Evolutionary conservation across 2,329 filamentous ascomycete species (phyloP).

Genomic region (Colletotrichum endophyticum): DNA sequence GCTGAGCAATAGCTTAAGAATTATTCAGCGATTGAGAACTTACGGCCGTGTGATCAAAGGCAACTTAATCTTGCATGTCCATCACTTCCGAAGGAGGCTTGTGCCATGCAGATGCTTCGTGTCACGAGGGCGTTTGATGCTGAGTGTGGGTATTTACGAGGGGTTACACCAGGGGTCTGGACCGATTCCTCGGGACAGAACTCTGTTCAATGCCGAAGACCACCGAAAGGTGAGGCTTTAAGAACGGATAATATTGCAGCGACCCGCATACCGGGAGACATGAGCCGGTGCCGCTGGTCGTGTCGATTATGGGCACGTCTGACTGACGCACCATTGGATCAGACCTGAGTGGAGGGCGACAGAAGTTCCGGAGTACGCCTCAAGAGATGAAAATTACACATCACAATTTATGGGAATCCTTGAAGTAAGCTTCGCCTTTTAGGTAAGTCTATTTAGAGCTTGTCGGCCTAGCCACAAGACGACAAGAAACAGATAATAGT

Average conservation of each 20-base stretch:
- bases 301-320: neutral
- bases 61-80: neutral
- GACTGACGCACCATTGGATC: neutral
- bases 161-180: neutral
- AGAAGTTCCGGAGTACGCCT: too few relatives aligned
- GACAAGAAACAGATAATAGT: neutral
- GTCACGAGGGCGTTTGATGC: neutral
- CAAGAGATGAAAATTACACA: too few relatives aligned
- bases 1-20: neutral
- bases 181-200: neutral
- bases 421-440: neutral
- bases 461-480: neutral
- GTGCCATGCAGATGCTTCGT: neutral
- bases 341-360: too few relatives aligned
- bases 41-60: neutral
- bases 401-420: too few relatives aligned
- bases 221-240: neutral
- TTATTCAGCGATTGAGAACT: neutral
- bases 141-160: neutral
- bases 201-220: neutral
- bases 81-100: neutral
- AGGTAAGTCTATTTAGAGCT: neutral
- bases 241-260: neutral
- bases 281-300: neutral
- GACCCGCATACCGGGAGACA: neutral